phyloP scores from a whole-genome alignment of 192 early-diverging fungal genomes.

The Cladochytrium replicatum region DNA sequence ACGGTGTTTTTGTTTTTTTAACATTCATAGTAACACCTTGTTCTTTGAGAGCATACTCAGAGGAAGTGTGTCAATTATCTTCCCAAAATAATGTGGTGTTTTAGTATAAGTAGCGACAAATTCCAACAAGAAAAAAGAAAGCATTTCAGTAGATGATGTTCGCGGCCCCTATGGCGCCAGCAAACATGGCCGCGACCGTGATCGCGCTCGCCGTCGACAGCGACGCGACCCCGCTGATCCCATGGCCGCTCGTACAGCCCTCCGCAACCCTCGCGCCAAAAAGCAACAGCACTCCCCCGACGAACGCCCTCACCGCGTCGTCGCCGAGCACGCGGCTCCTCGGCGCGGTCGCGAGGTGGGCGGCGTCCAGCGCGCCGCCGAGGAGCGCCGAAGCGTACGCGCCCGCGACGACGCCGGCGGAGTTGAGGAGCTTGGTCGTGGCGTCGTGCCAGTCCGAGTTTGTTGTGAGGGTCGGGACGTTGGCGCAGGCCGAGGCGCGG shows the following conservation, averaged over 20 bases:
- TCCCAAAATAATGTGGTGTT: too few relatives aligned
- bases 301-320: slow-evolving; percentile 5
- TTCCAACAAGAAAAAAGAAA: too few relatives aligned
- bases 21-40: too few relatives aligned
- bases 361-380: neutral
- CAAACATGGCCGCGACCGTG: slow-evolving; percentile 24
- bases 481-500: slow-evolving; percentile 10
- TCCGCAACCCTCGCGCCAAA: slow-evolving; percentile 22
- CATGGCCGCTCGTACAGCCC: slow-evolving; percentile 30
- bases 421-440: neutral
- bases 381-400: slow-evolving; percentile 2
- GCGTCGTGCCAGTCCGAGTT: neutral
- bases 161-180: slow-evolving; percentile 7
- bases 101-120: too few relatives aligned
- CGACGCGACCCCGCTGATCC: slow-evolving; percentile 22
- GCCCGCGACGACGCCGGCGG: slow-evolving; percentile 14
- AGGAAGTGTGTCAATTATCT: too few relatives aligned
- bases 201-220: slow-evolving; percentile 12
- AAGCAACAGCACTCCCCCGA: slow-evolving; percentile 15
- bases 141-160: too few relatives aligned
- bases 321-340: neutral
- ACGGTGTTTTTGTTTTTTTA: too few relatives aligned
- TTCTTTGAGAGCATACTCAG: too few relatives aligned
- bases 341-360: neutral
- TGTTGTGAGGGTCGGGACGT: neutral